Evolutionary conservation across 176 grass and related monocot genomes (phyloP), one percentile per base, ranked within the genome.

Genomic region (Carex pumila): DNA sequence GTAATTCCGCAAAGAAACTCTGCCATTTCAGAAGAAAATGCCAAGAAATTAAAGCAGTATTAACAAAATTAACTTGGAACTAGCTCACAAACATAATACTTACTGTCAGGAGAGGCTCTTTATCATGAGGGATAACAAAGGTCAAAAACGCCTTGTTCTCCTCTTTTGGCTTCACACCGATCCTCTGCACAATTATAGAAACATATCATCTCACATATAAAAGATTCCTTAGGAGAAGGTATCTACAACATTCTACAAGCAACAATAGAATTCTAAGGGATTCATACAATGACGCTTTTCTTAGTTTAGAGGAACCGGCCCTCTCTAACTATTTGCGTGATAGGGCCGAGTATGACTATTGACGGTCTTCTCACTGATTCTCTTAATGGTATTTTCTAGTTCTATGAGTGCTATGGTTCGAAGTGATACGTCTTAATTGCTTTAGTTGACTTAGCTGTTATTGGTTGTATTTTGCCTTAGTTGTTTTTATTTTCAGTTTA

Each of bases 91-190:
- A 60, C 34, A 69, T 85, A 79, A 18, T 57, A 78, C 85, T 86
- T 99, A 99, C 93, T 29, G 89, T 95, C 15, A 98, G 83, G 74
- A 99, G 88, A 8, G 84, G 80, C 73, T 99, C 93, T 87, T 92
- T 99, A 25, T 95, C 36, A 85, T 92, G 91, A 22, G 96, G 89
- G 78, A 99, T 95, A 70, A 93, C 87, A 87, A 99, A 99, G 43
- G 93, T 99, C 83, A 99, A 90, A 87, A 93, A 98, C 55, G 86
- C 81, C 85, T 83, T 92, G 81, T 85, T 92, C 80, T 93, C 96
- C 86, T 98, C 96, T 90, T 92, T 98, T 0, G 96, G 93, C 8
- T 87, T 60, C 50, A 98, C 83, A 84, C 88, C 77, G 32, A 98
- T 80, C 11, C 83, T 65, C 96, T 98, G 88, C 71, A 76, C 21